A percentile compares a stretch with the other conserved stretches of the same genome.
phyloP scores from a whole-genome alignment of 805 yeast species.

The Candida alai region DNA sequence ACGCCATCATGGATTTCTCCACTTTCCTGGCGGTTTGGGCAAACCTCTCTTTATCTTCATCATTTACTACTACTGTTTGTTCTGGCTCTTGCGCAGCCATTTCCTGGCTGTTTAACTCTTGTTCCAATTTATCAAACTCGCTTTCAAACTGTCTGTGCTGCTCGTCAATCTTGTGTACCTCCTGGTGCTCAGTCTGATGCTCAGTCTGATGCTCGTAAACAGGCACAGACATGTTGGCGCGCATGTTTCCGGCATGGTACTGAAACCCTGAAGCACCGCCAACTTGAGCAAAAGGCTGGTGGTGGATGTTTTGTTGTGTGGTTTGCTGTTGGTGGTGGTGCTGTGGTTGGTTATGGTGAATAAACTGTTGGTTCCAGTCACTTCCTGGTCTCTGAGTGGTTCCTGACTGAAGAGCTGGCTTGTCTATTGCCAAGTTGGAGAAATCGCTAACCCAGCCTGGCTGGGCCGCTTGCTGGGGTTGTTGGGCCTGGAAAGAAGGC shows the following conservation, averaged over 20 bases:
- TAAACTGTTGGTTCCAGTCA: conserved; percentile 12
- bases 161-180: conserved; percentile 23
- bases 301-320: conserved; percentile 10
- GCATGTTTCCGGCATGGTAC: too few species aligned
- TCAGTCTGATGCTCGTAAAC: too few species aligned
- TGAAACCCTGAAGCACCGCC: too few species aligned
- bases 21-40: conserved; percentile 39
- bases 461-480: conserved; percentile 9
- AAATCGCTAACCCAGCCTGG: conserved; percentile 30
- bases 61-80: conserved; percentile 10
- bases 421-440: conserved; percentile 19
- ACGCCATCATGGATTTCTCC: conserved; percentile 19
- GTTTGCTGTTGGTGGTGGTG: conserved; percentile 10
- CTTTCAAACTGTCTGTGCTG: conserved; percentile 23
- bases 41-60: conserved; percentile 31
- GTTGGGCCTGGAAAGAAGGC: conserved; percentile 9
- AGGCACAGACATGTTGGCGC: too few species aligned
- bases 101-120: conserved; percentile 19
- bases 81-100: conserved; percentile 8
- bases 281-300: conserved; percentile 5
- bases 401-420: conserved; percentile 12
- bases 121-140: conserved; percentile 32
- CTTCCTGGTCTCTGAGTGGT: conserved; percentile 5
- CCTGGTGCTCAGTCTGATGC: conserved; percentile 23
- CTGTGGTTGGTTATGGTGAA: conserved; percentile 10